Conservation (phyloP, 2,329 filamentous ascomycete genomes). For the Grosmannia clavigera region DNA sequence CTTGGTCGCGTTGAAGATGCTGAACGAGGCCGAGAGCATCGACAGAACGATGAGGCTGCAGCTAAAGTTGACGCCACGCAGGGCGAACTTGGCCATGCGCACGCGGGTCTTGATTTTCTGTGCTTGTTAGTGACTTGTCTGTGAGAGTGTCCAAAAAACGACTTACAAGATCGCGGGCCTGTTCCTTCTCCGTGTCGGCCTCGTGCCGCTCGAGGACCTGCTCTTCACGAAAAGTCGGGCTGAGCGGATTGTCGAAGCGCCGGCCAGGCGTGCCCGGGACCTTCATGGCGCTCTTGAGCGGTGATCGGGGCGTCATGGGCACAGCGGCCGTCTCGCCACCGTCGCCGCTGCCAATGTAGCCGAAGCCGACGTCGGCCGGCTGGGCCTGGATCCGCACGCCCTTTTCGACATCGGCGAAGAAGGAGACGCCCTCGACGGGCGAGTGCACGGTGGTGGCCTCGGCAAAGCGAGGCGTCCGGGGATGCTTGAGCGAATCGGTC, state of each 20-base stretch:
- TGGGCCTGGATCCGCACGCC: slow-evolving; percentile 51
- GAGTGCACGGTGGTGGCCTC: slow-evolving; percentile 72
- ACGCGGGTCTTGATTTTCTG: slow-evolving; percentile 90
- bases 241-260: slow-evolving; percentile 63
- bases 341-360: slow-evolving; percentile 59
- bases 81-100: slow-evolving; percentile 82
- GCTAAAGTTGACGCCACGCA: slow-evolving; percentile 93
- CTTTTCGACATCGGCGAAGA: slow-evolving; percentile 47
- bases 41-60: slow-evolving; percentile 90
- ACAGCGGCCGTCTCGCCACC: slow-evolving; percentile 45
- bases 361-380: slow-evolving; percentile 82
- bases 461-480: slow-evolving; percentile 66
- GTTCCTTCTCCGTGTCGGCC: slow-evolving; percentile 67
- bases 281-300: slow-evolving; percentile 82
- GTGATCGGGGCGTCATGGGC: slow-evolving; percentile 60
- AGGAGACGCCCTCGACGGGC: slow-evolving; percentile 47
- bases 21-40: slow-evolving; percentile 78
- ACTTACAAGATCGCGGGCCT: slow-evolving; percentile 75
- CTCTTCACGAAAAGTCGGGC: slow-evolving; percentile 86
- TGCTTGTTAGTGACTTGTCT: background rate
- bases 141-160: background rate
- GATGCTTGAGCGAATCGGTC: slow-evolving; percentile 48
- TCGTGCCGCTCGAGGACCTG: slow-evolving; percentile 78
- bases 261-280: slow-evolving; percentile 71
- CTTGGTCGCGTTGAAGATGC: slow-evolving; percentile 85